Evolutionary conservation across 805 yeast species (phyloP), one percentile per base, ranked within the genome.

Genomic region (Candida coleopterorum): DNA sequence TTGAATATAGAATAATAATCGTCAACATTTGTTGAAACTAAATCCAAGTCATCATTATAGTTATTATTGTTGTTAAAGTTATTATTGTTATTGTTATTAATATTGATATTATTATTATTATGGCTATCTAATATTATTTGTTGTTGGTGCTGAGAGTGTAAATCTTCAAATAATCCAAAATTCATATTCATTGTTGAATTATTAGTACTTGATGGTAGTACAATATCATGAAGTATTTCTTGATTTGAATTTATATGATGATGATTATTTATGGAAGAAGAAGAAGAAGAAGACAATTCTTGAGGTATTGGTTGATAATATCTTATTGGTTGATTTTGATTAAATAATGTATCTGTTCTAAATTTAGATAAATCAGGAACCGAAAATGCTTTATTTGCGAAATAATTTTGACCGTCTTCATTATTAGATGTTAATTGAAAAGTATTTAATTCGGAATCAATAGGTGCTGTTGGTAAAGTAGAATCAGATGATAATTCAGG

Each of bases 281-380:
- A n/a, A n/a, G n/a, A n/a, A n/a, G n/a, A n/a, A n/a, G n/a, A n/a
- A n/a, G n/a, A n/a, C 12, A 4, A 6, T 29, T 32, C 21, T 22
- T 11, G 17, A 15, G 25, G 6, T 17, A 25, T 32, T 11, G 12
- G 9, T 20, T 18, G 34, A 12, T 25, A 16, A 21, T 29, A 29
- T 26, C 12, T 21, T n/a, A 35, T 18, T 22, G 34, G 39, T 20
- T 35, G 34, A n/a, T 22, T 22, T 21, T 35, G 39, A 17, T 17
- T 29, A 16, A 35, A 35, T 31, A 35, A 29, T 4, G 34, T 21
- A 17, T 35, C 39, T 6, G 34, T 29, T 12, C 37, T 25, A n/a
- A 25, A 30, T 26, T 35, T 35, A 3, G 34, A 20, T 26, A 35
- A 35, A 29, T 35, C 39, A 8, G 39, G 39, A 23, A 35, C 24